Evolutionary conservation across 352 stramenopile species (phyloP), one percentile per base, ranked within the genome.

Genomic region (Pythium diclinum): DNA sequence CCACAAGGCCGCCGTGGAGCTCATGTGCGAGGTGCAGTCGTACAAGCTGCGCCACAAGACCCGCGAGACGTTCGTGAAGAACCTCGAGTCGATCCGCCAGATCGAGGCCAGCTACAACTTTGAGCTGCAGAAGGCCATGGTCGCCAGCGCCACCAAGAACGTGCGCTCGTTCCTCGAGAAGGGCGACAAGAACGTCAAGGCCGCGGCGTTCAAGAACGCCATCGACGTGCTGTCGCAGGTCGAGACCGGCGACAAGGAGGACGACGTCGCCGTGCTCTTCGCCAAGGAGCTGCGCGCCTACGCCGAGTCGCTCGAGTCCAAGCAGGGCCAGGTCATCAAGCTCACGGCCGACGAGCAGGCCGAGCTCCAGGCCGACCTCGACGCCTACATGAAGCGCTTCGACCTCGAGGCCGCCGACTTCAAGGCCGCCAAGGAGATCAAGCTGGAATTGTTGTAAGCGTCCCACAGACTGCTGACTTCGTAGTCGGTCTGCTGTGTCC

Each of bases 41-140:
- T 85, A 84, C 72, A 94, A 94, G 76, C 72, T 94, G 60, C 82
- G 81, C 64, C 85, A 94, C 83, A 92, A 94, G 83, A 94, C 85
- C 56, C 85, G 85, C 65, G 84, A 92, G 47, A 90, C 83, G 58
- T 94, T 92, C 65, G 73, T 94, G 19, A 90, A 89, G 74, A 94
- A 94, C 77, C 75, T 94, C 63, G 85, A 94, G 72, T 83, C 85
- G 56, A 91, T 94, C 76, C 81, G 81, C 52, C 74, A 92, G 63
- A 89, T 92, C 59, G 85, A 94, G 61, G 61, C 79, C 56, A 85
- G 72, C 71, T 92, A 92, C 78, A 88, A 92, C 68, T 69, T 85
- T 56, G 81, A 91, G 75, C 72, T 94, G 64, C 83, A 94, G 73
- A 90, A 91, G 71, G 83, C 73, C 68, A 92, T 94, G 85, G 81